Evolutionary conservation across 192 early-diverging fungal species (phyloP), one percentile per base, ranked within the genome.

Genomic region (Linnemannia zychae): DNA sequence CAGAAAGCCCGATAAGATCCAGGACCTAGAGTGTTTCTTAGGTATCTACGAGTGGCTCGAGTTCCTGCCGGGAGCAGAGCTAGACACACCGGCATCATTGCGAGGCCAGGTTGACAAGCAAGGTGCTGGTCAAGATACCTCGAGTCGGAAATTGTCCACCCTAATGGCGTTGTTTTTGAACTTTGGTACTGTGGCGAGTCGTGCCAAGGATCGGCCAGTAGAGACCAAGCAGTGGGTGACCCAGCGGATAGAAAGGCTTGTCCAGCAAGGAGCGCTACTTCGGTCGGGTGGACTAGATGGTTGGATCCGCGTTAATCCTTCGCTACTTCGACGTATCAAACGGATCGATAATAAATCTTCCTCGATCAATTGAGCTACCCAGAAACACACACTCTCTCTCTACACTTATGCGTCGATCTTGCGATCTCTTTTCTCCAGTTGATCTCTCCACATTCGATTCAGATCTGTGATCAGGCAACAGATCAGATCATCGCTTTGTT

Each of bases 41-140:
- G 78, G 78, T 6, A 31, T 79, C 1, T 85, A 79, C 44, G 83
- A 85, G n/a, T 85, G 83, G 83, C 83, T 85, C 40, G 83, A 85
- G 37, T 85, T 85, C 20, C 34, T 85, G 44, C 83, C 83, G 60
- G 83, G 77, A 47, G 77, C 77, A 49, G 73, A 85, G 57, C 44
- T 79, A 47, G 77, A 79, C 34, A 77, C 74, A 22, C 36, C 71
- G 16, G 24, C 16, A 28, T 11, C 53, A 37, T 22, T 17, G 16
- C 24, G 17, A n/a, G 44, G 34, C 20, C 36, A 18, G 16, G 28
- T 31, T 73, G 49, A 73, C 17, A 49, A 47, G 28, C 46, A 18
- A 22, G 18, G 18, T 15, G 24, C 33, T 33, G 52, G 40, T 0
- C 52, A 24, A 66, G 70, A 22, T 22, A 24, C 18, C 16, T 75